Conservation (phyloP, 2,329 filamentous ascomycete species). For the Acrocalymma vagum region DNA sequence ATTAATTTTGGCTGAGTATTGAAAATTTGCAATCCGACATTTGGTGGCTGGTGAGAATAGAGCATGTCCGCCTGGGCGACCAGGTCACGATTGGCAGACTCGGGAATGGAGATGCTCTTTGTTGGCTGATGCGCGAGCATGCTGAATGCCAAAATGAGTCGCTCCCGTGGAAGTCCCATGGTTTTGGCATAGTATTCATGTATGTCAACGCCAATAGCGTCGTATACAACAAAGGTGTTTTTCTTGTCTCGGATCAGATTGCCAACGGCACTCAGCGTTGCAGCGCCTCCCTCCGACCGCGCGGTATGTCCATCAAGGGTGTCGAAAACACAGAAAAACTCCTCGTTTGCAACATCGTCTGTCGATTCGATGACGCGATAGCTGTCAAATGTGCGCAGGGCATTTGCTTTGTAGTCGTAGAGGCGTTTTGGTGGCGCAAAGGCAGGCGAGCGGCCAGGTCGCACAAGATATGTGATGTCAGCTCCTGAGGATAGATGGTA, state of each 20-base stretch:
- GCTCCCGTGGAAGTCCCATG: constrained; percentile 13
- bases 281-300: constrained; percentile 23
- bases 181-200: constrained; percentile 21
- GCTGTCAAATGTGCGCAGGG: constrained; percentile 17
- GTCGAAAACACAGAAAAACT: constrained; percentile 26
- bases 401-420: constrained; percentile 28
- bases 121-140: constrained; percentile 32
- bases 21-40: constrained; percentile 12
- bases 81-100: constrained; percentile 9
- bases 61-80: constrained; percentile 21
- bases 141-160: constrained; percentile 17
- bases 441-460: constrained; percentile 25
- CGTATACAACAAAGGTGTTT: constrained; percentile 22
- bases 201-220: constrained; percentile 24
- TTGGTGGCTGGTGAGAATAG: constrained; percentile 4
- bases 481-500: constrained; percentile 24
- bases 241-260: constrained; percentile 18
- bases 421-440: constrained; percentile 26
- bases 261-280: constrained; percentile 20
- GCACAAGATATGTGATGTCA: constrained; percentile 32
- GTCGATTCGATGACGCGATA: constrained; percentile 28
- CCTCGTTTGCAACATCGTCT: constrained; percentile 19
- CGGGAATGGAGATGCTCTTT: constrained; percentile 16
- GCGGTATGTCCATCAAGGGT: constrained; percentile 30
- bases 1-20: constrained; percentile 15